A percentile compares a stretch with the other conserved stretches of the same genome.
Conservation (phyloP, 192 early-diverging fungal genomes). For the Backusella luteola region DNA sequence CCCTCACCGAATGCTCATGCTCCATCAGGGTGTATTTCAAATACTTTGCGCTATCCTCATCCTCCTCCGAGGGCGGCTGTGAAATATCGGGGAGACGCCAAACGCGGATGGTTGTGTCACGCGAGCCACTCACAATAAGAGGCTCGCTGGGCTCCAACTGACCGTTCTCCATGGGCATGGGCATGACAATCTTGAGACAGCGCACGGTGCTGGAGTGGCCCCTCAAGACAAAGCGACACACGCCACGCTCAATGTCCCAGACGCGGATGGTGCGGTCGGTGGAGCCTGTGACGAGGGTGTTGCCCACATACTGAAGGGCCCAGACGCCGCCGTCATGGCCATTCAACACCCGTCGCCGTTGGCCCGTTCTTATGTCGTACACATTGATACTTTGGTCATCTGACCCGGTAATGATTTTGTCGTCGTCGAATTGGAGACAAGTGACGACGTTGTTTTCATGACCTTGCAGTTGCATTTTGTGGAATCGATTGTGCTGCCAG, state of each 20-base stretch:
- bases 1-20: constrained; percentile 87
- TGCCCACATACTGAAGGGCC: constrained; percentile 89
- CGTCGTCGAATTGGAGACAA: constrained; percentile 92
- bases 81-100: constrained; percentile 74
- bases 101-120: constrained; percentile 89
- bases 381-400: constrained; percentile 94
- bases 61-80: constrained; percentile 12
- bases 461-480: constrained; percentile 78
- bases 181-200: constrained; percentile 88
- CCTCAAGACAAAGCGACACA: constrained; percentile 89
- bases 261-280: constrained; percentile 97
- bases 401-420: constrained; percentile 93
- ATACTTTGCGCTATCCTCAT: constrained; percentile 66
- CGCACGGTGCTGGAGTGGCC: constrained; percentile 96
- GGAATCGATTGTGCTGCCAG: constrained; percentile 75
- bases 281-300: constrained; percentile 92
- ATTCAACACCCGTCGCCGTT: constrained; percentile 62
- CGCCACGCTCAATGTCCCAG: constrained; percentile 91
- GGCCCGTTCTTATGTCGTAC: constrained; percentile 86
- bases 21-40: constrained; percentile 69
- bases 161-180: constrained; percentile 47
- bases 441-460: constrained; percentile 71
- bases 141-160: constrained; percentile 65
- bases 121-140: constrained; percentile 90
- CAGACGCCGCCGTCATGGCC: constrained; percentile 98